These are phyloP conservation scores for Solanum peruvianum DNA, from an alignment of 257 asterid genomes.

Conservation along the genomic window DNA sequence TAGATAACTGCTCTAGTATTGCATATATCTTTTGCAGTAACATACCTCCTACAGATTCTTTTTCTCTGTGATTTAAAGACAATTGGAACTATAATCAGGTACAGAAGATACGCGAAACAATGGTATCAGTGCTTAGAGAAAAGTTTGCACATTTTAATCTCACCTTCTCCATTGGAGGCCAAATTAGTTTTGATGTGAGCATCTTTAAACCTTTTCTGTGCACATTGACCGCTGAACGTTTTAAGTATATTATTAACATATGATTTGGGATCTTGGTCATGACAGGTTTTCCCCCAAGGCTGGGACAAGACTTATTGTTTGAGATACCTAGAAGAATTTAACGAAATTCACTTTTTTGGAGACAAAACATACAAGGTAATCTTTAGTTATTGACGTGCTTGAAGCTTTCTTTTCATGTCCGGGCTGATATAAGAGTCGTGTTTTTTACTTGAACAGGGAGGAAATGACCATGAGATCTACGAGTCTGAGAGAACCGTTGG, in stretches of 20 bases:
- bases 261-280: neutral
- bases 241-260: neutral
- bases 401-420: neutral
- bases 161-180: conserved; percentile 90
- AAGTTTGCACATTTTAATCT: conserved; percentile 72
- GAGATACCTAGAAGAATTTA: conserved; percentile 73
- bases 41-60: neutral
- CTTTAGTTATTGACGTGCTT: neutral
- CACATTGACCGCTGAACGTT: neutral
- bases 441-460: conserved; percentile 47
- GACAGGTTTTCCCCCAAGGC: conserved; percentile 87
- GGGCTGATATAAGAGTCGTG: no score
- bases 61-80: conserved; percentile 3
- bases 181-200: conserved; percentile 95
- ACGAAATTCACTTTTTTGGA: conserved; percentile 88
- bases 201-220: neutral
- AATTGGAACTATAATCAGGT: conserved; percentile 34
- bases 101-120: conserved; percentile 65
- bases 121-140: conserved; percentile 76
- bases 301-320: conserved; percentile 99
- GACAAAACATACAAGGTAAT: conserved; percentile 93
- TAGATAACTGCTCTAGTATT: neutral
- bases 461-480: conserved; percentile 80
- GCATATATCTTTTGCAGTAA: neutral
- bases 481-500: conserved; percentile 89